Base-by-base conservation (phyloP, 1,284 basidiomycete genomes). In the Marasmius oreades region DNA sequence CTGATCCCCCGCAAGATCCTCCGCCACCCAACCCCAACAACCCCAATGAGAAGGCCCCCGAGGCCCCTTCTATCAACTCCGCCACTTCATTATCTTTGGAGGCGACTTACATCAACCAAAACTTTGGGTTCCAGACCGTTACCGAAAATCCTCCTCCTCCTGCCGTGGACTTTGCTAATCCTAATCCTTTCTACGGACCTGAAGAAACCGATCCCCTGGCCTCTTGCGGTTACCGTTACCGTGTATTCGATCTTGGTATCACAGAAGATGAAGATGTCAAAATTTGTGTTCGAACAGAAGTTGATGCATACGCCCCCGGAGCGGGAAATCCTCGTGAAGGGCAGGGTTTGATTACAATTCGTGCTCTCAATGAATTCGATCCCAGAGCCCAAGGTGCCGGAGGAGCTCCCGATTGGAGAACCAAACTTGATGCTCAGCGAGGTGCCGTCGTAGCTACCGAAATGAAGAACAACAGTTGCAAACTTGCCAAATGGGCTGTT, bases 401-500 rank as follows among this genome's bases (percentile, higher is more conserved):
- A 51, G 92, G 93, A 54, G 95, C 96, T 16, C 92, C 94, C 22
- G 97, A 99, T 73, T 99, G 97, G 97, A 86, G 95, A 51, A 84
- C 90, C 51, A 97, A 97, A 74, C 79, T 99, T 52, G 97, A 99
- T 74, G 87, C 91, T 7, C 95, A 98, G 74, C 88, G 95, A 59
- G 97, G 97, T 67, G 97, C 97, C 2, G 96, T 99, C 45, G 94
- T 99, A 57, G 95, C 97, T 47, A 97, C 94, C 43, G 97, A 99
- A 79, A 98, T 99, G 97, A 99, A 99, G 81, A 99, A 99, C 78
- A 99, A 99, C 77, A 93, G 90, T 67, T 95, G 90, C 78, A 99
- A 99, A 76, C 84, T 99, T 52, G 95, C 96, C 18, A 92, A 96
- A 69, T 99, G 96, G 92, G 90, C 97, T 0, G 91, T 98, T 31